phyloP scores from a whole-genome alignment of 2,329 filamentous ascomycete species.

The Chrysoporthe deuterocubensis region DNA sequence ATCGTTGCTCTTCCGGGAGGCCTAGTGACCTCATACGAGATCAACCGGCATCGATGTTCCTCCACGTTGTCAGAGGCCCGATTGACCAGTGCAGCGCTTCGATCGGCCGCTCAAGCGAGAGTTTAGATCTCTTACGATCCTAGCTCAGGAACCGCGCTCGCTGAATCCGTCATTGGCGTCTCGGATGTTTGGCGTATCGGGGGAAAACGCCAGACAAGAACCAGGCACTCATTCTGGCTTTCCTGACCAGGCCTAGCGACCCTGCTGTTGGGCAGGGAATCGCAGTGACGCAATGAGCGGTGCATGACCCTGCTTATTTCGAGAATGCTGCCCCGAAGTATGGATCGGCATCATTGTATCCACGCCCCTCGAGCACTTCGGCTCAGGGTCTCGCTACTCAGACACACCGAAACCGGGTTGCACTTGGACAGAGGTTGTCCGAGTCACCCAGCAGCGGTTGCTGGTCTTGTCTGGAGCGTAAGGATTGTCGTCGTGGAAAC shows the following conservation, averaged over 20 bases:
- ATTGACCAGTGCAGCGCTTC: constrained; percentile 1
- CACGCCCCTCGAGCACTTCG: constrained; percentile 3
- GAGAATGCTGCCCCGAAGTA: constrained; percentile 18
- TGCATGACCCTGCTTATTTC: constrained; percentile 20
- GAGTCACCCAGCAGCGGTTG: background rate
- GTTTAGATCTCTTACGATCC: background rate
- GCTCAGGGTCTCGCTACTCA: constrained; percentile 7
- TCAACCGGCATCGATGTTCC: background rate
- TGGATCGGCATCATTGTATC: constrained; percentile 6
- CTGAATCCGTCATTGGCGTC: background rate
- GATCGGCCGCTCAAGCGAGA: background rate
- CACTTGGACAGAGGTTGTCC: background rate
- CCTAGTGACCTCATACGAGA: background rate
- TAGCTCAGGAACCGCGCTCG: background rate
- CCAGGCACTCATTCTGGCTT: background rate
- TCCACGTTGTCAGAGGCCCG: background rate
- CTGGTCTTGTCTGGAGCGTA: background rate
- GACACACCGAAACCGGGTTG: constrained; percentile 9
- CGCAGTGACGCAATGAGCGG: constrained; percentile 18
- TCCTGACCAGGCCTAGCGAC: background rate
- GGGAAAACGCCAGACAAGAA: background rate
- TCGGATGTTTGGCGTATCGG: too few species aligned
- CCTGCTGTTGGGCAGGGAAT: constrained; percentile 3
- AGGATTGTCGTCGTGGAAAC: constrained; percentile 27
- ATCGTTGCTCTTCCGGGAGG: background rate